Conservation (phyloP, 164 flowering plant species). For the Aristolochia californica region DNA sequence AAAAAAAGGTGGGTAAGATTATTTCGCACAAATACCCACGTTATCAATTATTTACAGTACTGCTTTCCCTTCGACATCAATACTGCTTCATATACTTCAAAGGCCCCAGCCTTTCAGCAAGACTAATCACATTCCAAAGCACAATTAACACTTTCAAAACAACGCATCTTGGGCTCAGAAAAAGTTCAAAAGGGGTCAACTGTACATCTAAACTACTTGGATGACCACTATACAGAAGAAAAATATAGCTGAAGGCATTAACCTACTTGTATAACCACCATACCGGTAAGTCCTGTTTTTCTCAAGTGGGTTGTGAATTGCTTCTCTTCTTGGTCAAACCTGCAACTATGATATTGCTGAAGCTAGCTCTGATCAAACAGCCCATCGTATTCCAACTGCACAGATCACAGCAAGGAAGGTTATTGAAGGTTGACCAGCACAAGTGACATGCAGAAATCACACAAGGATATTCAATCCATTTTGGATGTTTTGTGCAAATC, state of each 20-base stretch:
- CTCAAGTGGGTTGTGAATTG: neutral
- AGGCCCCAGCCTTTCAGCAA: too few relatives aligned
- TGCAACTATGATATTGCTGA: too few relatives aligned
- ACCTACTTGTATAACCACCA: too few relatives aligned
- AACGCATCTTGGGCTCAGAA: neutral
- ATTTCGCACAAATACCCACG: too few relatives aligned
- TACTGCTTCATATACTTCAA: too few relatives aligned
- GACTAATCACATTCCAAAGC: too few relatives aligned
- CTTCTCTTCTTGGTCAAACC: neutral
- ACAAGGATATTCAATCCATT: too few relatives aligned
- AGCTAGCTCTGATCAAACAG: conserved; percentile 12
- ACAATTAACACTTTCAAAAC: neutral
- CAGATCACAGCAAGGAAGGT: conserved; percentile 4
- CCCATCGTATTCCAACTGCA: conserved; percentile 46
- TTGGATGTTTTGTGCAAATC: too few relatives aligned
- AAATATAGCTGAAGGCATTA: neutral
- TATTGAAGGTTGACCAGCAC: neutral
- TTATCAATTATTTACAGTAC: too few relatives aligned
- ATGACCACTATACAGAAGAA: neutral
- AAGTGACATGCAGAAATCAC: neutral
- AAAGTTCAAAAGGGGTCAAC: neutral
- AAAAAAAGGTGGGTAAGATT: too few relatives aligned
- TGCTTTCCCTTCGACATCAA: too few relatives aligned
- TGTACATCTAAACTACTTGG: conserved; percentile 3
- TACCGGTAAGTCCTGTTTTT: too few relatives aligned